phyloP scores from a whole-genome alignment of 2,329 filamentous ascomycete species.

The Geosmithia putterillii region DNA sequence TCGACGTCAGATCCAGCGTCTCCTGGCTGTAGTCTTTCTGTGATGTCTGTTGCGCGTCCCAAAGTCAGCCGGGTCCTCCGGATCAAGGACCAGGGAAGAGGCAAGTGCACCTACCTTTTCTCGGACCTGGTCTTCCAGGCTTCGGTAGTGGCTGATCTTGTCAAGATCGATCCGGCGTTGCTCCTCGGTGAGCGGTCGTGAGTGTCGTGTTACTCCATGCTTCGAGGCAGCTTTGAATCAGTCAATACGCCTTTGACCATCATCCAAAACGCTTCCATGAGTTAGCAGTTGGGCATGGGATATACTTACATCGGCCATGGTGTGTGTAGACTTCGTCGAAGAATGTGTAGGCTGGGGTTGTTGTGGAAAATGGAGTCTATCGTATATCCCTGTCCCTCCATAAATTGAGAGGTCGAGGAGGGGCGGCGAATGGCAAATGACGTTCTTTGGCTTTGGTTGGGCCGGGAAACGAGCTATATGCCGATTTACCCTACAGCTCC shows the following conservation, averaged over 20 bases:
- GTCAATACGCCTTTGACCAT: background rate
- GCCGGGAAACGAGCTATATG: too few species aligned
- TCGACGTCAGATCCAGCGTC: constrained; percentile 57
- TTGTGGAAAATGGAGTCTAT: background rate
- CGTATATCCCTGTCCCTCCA: background rate
- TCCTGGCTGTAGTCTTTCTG: constrained; percentile 36
- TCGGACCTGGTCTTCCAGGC: constrained; percentile 56
- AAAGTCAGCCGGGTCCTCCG: background rate
- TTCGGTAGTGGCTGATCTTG: constrained; percentile 65
- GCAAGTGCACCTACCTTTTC: constrained; percentile 37
- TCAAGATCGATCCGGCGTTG: constrained; percentile 58
- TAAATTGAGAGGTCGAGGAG: background rate
- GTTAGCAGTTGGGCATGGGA: background rate
- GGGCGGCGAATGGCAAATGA: background rate
- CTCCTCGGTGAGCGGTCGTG: constrained; percentile 51
- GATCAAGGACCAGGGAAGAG: too few species aligned
- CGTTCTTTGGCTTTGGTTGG: too few species aligned
- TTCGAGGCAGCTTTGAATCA: background rate
- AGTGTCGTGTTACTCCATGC: constrained; percentile 69
- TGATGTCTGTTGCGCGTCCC: constrained; percentile 14
- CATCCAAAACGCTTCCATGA: background rate
- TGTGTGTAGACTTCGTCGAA: background rate
- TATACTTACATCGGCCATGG: constrained; percentile 2
- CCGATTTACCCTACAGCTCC: too few species aligned
- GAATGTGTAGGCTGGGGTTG: background rate